Conservation (phyloP, 176 grass and related monocot species). For the Juncus effusus region DNA sequence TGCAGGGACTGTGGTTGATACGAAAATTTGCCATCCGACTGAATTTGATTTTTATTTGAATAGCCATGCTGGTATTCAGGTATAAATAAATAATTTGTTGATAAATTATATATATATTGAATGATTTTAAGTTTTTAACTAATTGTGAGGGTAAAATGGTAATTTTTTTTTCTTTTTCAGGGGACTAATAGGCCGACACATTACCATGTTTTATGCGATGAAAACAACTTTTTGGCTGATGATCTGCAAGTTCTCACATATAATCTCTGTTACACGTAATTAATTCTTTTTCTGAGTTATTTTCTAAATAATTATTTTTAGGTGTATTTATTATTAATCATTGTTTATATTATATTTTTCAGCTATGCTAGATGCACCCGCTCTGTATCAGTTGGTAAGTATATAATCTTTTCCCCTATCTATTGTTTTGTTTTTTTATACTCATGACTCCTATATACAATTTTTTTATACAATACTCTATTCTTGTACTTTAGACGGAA, state of each 20-base stretch:
- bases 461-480: too few species aligned
- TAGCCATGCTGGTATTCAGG: slow-evolving; percentile 98
- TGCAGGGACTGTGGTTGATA: slow-evolving; percentile 90
- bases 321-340: neutral
- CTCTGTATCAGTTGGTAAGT: slow-evolving; percentile 81
- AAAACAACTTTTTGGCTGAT: slow-evolving; percentile 98
- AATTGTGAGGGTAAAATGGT: neutral
- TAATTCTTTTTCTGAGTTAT: neutral
- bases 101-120: neutral
- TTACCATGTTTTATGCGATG: slow-evolving; percentile 96
- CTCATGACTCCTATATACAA: too few species aligned
- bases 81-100: slow-evolving; percentile 29
- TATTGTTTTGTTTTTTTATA: neutral
- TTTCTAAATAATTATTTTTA: slow-evolving; percentile 6
- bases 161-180: slow-evolving; percentile 35
- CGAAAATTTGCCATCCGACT: slow-evolving; percentile 96
- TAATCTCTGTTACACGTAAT: slow-evolving; percentile 98
- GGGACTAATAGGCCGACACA: slow-evolving; percentile 92
- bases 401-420: neutral
- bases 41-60: slow-evolving; percentile 98
- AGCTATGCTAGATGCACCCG: slow-evolving; percentile 88
- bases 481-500: too few species aligned
- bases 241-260: slow-evolving; percentile 81
- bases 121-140: neutral
- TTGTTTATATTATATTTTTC: slow-evolving; percentile 31